Percentiles rank a stretch among this genome's conserved stretches.
phyloP scores from a whole-genome alignment of 2,329 filamentous ascomycete species.

The Fusarium avenaceum region DNA sequence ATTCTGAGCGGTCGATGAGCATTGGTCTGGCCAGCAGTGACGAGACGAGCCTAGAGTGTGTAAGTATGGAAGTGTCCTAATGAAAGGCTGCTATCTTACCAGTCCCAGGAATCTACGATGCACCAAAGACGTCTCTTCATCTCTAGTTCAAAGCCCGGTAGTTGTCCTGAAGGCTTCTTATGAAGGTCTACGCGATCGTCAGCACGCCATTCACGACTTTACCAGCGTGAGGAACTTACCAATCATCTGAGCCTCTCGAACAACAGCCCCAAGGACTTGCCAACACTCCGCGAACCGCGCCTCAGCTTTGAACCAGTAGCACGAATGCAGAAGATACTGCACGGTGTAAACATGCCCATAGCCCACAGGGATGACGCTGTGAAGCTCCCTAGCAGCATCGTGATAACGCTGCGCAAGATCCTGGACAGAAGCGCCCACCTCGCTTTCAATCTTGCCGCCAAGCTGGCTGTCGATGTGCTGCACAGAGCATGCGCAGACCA shows the following conservation, averaged over 20 bases:
- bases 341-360: conserved; percentile 24
- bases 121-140: conserved; percentile 31
- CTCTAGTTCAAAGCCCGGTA: conserved; percentile 22
- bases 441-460: conserved; percentile 6
- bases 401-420: conserved; percentile 22
- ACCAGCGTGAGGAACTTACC: background rate
- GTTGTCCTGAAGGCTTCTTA: conserved; percentile 6
- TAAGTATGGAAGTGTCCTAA: rapidly evolving
- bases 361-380: conserved; percentile 28
- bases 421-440: conserved; percentile 15
- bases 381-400: conserved; percentile 27
- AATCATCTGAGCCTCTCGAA: conserved; percentile 32
- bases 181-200: conserved; percentile 4
- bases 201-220: background rate
- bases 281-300: conserved; percentile 30
- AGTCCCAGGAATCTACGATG: conserved; percentile 32
- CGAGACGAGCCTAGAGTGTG: conserved; percentile 12
- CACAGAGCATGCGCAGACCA: conserved; percentile 32
- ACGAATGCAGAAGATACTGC: conserved; percentile 22
- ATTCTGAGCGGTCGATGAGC: conserved; percentile 27
- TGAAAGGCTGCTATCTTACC: background rate
- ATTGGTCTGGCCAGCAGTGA: conserved; percentile 20
- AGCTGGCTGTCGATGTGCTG: conserved; percentile 27
- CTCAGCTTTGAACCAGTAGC: conserved; percentile 32
- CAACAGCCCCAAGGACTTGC: conserved; percentile 22